Conservation (phyloP, 2,329 filamentous ascomycete genomes). For the Eutypella sp. region DNA sequence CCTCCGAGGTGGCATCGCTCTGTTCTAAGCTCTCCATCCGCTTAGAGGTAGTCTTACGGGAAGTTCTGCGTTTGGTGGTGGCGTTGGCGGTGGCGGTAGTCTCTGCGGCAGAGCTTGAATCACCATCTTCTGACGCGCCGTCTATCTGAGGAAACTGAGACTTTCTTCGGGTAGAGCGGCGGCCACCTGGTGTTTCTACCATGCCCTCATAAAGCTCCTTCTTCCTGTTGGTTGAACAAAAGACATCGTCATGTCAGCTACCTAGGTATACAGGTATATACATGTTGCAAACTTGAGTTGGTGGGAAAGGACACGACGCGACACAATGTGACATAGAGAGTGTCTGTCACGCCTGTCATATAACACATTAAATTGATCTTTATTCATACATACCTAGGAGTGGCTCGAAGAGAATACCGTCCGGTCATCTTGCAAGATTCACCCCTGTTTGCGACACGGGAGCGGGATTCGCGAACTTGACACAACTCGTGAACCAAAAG, state of each 20-base stretch:
- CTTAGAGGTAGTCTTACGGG: conserved; percentile 43
- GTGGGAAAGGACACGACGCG: no score
- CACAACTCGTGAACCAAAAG: no score
- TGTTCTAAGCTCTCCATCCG: conserved; percentile 48
- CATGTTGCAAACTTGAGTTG: background rate
- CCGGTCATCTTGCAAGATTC: conserved; percentile 17
- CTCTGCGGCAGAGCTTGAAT: conserved; percentile 45
- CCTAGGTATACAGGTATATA: conserved; percentile 1
- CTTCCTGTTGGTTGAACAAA: conserved; percentile 38
- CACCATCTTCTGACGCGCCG: conserved; percentile 42
- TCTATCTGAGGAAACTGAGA: conserved; percentile 40
- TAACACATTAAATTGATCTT: background rate
- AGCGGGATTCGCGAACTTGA: background rate
- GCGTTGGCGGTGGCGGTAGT: conserved; percentile 21
- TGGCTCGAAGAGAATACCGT: conserved; percentile 22
- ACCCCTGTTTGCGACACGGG: no score
- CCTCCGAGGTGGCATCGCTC: conserved; percentile 27
- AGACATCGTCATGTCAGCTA: conserved; percentile 2
- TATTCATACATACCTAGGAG: conserved; percentile 18
- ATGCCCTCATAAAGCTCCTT: conserved; percentile 58
- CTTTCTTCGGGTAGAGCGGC: conserved; percentile 45
- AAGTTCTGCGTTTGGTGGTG: conserved; percentile 23
- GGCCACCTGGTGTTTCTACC: conserved; percentile 53
- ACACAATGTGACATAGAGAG: no score
- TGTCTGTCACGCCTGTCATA: no score